Conservation (phyloP, 306 rosid species). For the Boehmeria nivea region DNA sequence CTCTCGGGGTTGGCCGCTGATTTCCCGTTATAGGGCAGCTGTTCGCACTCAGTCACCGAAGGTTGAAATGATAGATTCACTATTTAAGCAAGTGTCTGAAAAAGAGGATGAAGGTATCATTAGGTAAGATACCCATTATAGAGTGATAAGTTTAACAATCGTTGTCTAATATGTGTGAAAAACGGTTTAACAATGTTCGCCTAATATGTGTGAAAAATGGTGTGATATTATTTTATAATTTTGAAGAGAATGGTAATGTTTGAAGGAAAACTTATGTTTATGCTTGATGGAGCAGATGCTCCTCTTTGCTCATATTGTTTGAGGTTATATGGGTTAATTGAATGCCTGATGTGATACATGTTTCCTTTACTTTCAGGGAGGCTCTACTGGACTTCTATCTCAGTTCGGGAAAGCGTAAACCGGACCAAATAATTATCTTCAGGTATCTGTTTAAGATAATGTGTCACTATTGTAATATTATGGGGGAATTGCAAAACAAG, state of each 20-base stretch:
- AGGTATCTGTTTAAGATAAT: slow-evolving; percentile 34
- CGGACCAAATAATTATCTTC: slow-evolving; percentile 79
- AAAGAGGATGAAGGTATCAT: slow-evolving; percentile 77
- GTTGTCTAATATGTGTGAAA: no score
- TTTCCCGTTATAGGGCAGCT: slow-evolving; percentile 78
- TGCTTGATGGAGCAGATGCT: no score
- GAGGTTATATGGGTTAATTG: no score
- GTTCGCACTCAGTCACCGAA: slow-evolving; percentile 84
- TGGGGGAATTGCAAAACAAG: no score
- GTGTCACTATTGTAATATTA: no score
- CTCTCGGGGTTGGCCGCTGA: slow-evolving; percentile 85
- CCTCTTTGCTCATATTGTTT: no score
- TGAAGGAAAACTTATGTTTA: no score
- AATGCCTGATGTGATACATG: neutral
- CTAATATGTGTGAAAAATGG: no score
- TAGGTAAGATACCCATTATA: slow-evolving; percentile 52
- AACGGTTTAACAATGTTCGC: no score
- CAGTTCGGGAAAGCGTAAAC: slow-evolving; percentile 70
- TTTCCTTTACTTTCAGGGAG: slow-evolving; percentile 56
- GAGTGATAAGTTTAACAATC: neutral
- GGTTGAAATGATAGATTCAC: slow-evolving; percentile 82
- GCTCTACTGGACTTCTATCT: slow-evolving; percentile 62
- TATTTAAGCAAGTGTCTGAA: slow-evolving; percentile 58
- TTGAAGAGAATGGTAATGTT: no score
- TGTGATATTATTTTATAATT: no score